A percentile compares a stretch with the other conserved stretches of the same genome.
Conservation (phyloP, 805 yeast species). For the Ogataea nakhonphanomensis region DNA sequence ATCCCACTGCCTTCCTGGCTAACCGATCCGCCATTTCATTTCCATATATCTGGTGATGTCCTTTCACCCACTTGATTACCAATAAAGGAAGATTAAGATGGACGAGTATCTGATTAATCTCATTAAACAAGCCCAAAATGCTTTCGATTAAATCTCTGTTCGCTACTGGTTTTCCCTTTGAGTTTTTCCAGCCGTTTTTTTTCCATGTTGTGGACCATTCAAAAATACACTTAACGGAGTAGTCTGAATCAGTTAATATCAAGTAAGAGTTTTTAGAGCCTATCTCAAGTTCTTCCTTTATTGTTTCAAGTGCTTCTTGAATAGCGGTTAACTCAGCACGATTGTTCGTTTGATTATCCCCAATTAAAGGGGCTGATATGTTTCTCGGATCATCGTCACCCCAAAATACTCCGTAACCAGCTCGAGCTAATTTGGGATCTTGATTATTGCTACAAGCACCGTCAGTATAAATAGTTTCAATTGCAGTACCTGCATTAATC, state of each 20-base stretch:
- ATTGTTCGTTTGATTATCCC: not conserved
- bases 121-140: too few relatives aligned
- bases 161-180: too few relatives aligned
- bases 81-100: too few relatives aligned
- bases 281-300: not conserved
- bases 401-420: not conserved
- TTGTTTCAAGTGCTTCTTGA: not conserved
- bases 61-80: too few relatives aligned
- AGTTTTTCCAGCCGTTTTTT: too few relatives aligned
- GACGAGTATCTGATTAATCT: too few relatives aligned
- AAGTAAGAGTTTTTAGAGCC: not conserved
- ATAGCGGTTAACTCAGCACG: not conserved
- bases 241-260: not conserved
- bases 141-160: too few relatives aligned
- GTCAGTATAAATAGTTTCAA: not conserved
- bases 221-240: not conserved
- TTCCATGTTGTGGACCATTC: not conserved
- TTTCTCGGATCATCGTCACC: not conserved
- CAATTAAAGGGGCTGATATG: not conserved
- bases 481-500: too few relatives aligned
- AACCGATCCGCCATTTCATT: not conserved
- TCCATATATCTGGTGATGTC: not conserved
- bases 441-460: not conserved
- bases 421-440: not conserved
- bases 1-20: not conserved